Evolutionary conservation across 2,329 filamentous ascomycete species (phyloP).

Genomic region (Aspergillus piperis): DNA sequence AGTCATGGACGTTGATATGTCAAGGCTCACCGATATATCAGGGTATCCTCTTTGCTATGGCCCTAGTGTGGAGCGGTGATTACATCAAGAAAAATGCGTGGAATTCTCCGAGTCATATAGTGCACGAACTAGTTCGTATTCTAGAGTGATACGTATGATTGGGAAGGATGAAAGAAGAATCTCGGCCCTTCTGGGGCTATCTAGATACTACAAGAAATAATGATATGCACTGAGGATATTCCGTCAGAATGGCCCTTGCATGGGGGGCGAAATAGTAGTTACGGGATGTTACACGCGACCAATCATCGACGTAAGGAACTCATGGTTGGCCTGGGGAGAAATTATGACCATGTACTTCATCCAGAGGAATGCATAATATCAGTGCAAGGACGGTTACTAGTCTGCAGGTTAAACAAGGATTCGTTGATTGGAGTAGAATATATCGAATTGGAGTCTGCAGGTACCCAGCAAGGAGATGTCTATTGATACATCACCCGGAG

Average conservation of each 20-base stretch:
- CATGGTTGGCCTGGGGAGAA: slow-evolving; percentile 4
- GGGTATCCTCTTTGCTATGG: background rate
- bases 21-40: slow-evolving; percentile 2
- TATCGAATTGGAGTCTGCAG: slow-evolving; percentile 8
- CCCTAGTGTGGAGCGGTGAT: background rate
- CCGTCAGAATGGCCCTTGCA: slow-evolving; percentile 10
- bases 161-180: background rate
- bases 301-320: background rate
- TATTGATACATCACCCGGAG: slow-evolving; percentile 10
- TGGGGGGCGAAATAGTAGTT: background rate
- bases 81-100: background rate
- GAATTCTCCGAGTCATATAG: slow-evolving; percentile 4
- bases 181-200: background rate
- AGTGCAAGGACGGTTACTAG: slow-evolving; percentile 14
- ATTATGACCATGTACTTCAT: slow-evolving; percentile 4
- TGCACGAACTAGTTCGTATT: background rate
- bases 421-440: background rate
- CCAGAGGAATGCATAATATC: slow-evolving; percentile 12
- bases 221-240: slow-evolving; percentile 10
- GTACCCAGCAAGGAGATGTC: slow-evolving; percentile 15
- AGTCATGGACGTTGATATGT: background rate
- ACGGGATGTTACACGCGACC: background rate
- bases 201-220: slow-evolving; percentile 6
- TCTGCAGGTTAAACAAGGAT: background rate
- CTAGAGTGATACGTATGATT: background rate